Conservation (phyloP, 2,329 filamentous ascomycete genomes). For the Cadophora luteo-olivacea region DNA sequence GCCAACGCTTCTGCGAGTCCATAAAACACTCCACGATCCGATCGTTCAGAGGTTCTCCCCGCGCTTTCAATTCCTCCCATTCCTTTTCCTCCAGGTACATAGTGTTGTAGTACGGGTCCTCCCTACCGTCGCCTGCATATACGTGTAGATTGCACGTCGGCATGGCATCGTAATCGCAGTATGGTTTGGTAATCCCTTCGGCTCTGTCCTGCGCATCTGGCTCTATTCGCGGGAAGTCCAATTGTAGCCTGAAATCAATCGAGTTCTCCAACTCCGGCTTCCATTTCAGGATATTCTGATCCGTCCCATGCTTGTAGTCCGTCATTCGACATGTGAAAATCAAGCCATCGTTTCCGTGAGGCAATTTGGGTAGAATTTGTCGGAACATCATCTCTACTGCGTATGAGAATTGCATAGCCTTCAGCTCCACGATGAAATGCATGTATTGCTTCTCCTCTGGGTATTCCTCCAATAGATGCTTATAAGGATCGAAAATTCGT, state of each 20-base stretch:
- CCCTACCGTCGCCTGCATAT: conserved; percentile 64
- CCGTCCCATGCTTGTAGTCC: conserved; percentile 87
- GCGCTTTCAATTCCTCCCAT: conserved; percentile 81
- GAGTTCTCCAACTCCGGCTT: conserved; percentile 96
- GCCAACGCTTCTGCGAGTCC: conserved; percentile 78
- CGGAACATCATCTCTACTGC: conserved; percentile 92
- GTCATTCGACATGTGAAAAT: conserved; percentile 96
- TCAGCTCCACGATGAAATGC: conserved; percentile 84
- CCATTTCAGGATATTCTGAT: conserved; percentile 96
- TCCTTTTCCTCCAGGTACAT: conserved; percentile 76
- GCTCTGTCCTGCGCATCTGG: conserved; percentile 71
- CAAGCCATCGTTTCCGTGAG: conserved; percentile 93
- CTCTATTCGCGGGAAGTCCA: conserved; percentile 77
- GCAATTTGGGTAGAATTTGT: conserved; percentile 80
- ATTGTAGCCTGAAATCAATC: conserved; percentile 83
- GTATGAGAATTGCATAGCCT: conserved; percentile 88
- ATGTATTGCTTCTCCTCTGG: conserved; percentile 73
- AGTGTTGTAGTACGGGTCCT: conserved; percentile 62
- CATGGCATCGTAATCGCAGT: conserved; percentile 79
- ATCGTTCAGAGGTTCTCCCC: conserved; percentile 80
- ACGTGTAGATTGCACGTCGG: conserved; percentile 78
- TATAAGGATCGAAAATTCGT: conserved; percentile 75
- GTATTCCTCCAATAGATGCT: conserved; percentile 65
- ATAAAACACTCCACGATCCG: conserved; percentile 90
- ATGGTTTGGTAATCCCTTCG: conserved; percentile 67